Evolutionary conservation across 176 grass and related monocot genomes (phyloP).

Genomic region (Avena sativa): DNA sequence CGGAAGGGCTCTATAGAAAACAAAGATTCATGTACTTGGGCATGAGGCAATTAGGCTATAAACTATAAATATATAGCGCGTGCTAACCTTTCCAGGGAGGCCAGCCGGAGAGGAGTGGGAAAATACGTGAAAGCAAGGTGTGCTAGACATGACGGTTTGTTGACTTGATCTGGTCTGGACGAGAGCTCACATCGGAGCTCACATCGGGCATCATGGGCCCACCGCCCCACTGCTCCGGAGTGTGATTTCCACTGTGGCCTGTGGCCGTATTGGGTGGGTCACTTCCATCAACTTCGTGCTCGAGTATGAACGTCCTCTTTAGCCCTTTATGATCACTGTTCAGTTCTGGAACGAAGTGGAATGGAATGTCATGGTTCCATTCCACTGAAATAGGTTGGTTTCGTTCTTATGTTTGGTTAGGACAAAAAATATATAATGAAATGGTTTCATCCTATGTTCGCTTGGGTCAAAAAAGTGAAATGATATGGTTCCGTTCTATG

Average conservation of each 20-base stretch:
- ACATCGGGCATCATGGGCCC: background rate
- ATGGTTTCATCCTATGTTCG: too few species aligned
- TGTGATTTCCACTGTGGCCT: background rate
- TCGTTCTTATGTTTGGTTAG: too few species aligned
- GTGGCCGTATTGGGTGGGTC: background rate
- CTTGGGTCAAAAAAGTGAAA: too few species aligned
- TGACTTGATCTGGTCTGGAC: slow-evolving; percentile 26
- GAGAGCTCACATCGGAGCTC: background rate
- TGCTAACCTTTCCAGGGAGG: slow-evolving; percentile 24
- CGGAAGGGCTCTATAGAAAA: background rate
- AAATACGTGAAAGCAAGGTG: slow-evolving; percentile 21
- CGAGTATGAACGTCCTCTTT: too few species aligned
- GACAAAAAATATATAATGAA: too few species aligned
- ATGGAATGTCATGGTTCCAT: too few species aligned
- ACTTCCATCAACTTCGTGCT: background rate
- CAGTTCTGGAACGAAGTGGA: too few species aligned
- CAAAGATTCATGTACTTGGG: background rate
- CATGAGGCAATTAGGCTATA: background rate
- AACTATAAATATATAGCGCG: background rate
- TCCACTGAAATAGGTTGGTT: too few species aligned
- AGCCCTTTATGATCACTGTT: too few species aligned
- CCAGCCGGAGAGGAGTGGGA: slow-evolving; percentile 7
- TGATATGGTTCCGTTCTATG: too few species aligned
- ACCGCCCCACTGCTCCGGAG: slow-evolving; percentile 9
- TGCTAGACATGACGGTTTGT: slow-evolving; percentile 22